A percentile compares a stretch with the other conserved stretches of the same genome.
Conservation (phyloP, 176 grass and related monocot genomes). For the Oryza longistaminata region DNA sequence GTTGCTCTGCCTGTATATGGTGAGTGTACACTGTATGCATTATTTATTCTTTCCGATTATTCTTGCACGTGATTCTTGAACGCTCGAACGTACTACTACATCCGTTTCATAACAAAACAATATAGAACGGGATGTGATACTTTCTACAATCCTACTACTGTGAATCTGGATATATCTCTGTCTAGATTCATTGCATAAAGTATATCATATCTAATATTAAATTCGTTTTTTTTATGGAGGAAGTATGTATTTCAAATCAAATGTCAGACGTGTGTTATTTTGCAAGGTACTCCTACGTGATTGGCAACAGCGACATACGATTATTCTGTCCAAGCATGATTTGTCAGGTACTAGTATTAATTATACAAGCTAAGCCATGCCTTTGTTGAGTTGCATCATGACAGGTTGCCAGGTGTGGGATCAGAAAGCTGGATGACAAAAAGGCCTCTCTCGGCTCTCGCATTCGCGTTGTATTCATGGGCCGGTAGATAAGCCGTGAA, state of each 20-base stretch:
- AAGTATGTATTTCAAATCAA: too few relatives aligned
- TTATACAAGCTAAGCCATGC: background rate
- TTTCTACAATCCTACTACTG: too few relatives aligned
- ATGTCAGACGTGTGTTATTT: background rate
- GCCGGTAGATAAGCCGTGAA: background rate
- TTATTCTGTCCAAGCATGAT: slow-evolving; percentile 5
- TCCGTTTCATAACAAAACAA: too few relatives aligned
- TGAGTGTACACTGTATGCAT: background rate
- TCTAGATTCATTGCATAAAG: too few relatives aligned
- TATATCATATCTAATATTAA: too few relatives aligned
- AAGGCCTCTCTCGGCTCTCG: background rate
- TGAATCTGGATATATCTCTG: too few relatives aligned
- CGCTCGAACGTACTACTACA: too few relatives aligned
- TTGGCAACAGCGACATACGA: background rate
- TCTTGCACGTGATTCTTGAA: too few relatives aligned
- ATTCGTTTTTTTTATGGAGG: too few relatives aligned
- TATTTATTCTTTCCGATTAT: too few relatives aligned
- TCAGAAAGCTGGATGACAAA: background rate
- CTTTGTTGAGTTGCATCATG: background rate
- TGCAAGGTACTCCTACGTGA: background rate
- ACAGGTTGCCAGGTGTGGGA: background rate
- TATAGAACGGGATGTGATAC: accelerated
- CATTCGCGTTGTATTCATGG: background rate
- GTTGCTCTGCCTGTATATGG: too few relatives aligned
- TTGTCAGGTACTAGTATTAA: background rate